Evolutionary conservation across 306 rosid genomes (phyloP).

Genomic region (Lablab purpureus): DNA sequence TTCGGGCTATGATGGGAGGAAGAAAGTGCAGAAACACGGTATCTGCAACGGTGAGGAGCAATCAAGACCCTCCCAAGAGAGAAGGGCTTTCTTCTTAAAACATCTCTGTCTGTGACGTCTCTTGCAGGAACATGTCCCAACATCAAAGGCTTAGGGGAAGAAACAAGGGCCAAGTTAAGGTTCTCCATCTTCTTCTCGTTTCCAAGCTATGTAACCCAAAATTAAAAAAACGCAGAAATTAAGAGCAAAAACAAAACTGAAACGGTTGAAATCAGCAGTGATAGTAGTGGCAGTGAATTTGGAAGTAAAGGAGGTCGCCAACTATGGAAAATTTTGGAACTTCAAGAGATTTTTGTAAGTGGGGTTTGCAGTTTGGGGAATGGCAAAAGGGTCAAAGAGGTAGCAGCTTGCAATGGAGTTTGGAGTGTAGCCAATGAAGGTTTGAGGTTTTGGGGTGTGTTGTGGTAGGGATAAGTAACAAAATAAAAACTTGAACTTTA

Average conservation of each 20-base stretch:
- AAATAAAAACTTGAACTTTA: conserved; percentile 10
- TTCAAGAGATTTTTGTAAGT: not conserved
- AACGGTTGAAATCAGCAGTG: not conserved
- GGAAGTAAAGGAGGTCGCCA: not conserved
- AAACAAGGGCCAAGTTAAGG: conserved; percentile 52
- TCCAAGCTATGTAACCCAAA: conserved; percentile 26
- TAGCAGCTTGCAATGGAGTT: not conserved
- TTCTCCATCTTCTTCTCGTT: conserved; percentile 51
- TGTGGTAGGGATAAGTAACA: conserved; percentile 48
- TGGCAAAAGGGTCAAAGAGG: not conserved
- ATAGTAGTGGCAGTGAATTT: not conserved
- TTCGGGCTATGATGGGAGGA: conserved; percentile 43
- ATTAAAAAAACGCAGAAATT: not conserved
- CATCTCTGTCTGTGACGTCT: conserved; percentile 25
- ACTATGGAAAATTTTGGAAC: conserved; percentile 8
- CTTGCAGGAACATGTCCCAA: conserved; percentile 48
- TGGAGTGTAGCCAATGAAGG: not conserved
- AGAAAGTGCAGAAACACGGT: conserved; percentile 43
- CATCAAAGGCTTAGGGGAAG: conserved; percentile 53
- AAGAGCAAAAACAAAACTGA: not conserved
- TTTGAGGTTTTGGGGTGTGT: not conserved
- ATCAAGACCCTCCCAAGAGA: conserved; percentile 43
- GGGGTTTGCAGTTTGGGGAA: conserved; percentile 1
- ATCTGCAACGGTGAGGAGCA: conserved; percentile 38
- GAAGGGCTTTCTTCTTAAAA: conserved; percentile 48